phyloP scores from a whole-genome alignment of 192 early-diverging fungal genomes.

The Linnemannia exigua region DNA sequence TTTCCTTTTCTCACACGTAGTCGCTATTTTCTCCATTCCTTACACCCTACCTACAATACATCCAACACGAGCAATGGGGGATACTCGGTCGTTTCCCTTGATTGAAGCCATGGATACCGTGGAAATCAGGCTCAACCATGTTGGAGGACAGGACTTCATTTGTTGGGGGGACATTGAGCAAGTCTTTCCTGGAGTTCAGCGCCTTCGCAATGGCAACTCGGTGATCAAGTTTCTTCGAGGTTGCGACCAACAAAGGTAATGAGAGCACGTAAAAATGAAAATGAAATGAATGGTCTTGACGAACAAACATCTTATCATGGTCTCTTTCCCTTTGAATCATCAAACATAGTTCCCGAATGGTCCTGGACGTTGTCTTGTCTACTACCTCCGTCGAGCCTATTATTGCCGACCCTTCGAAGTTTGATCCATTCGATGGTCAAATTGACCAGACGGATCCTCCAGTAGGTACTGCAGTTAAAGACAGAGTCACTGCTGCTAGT shows the following conservation, averaged over 20 bases:
- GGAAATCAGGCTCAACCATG: too few relatives aligned
- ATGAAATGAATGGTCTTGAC: neutral
- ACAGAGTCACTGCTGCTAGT: too few relatives aligned
- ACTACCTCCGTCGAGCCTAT: neutral
- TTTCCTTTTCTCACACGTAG: too few relatives aligned
- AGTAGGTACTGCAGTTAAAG: too few relatives aligned
- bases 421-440: neutral
- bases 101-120: too few relatives aligned
- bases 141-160: neutral
- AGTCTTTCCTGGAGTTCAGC: neutral
- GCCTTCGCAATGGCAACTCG: neutral
- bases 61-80: too few relatives aligned
- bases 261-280: neutral
- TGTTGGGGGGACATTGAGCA: neutral
- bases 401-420: neutral
- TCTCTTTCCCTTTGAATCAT: neutral
- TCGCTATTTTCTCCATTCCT: too few relatives aligned
- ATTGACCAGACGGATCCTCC: neutral
- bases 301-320: neutral
- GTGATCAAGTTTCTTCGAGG: conserved; percentile 3
- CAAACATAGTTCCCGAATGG: neutral
- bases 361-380: conserved; percentile 1
- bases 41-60: too few relatives aligned
- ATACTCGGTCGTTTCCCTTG: too few relatives aligned
- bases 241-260: neutral